Conservation (phyloP, 805 yeast genomes). For the Candida sphagnicola region DNA sequence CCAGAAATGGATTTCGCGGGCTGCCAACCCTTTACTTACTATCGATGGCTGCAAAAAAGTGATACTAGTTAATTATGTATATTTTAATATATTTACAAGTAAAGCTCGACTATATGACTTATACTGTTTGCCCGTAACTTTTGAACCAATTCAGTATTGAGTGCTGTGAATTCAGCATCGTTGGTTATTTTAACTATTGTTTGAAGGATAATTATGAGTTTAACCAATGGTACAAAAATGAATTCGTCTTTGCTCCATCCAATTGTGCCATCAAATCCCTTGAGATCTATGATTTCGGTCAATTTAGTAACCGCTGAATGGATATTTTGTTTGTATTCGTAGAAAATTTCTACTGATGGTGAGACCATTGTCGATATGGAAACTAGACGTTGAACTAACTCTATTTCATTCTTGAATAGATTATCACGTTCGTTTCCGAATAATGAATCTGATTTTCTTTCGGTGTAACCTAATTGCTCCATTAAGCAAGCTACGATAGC, state of each 20-base stretch:
- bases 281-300: background rate
- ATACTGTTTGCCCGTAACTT: background rate
- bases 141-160: background rate
- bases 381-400: background rate
- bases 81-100: background rate
- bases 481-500: background rate
- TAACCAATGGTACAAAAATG: conserved; percentile 6
- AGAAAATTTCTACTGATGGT: background rate
- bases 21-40: background rate
- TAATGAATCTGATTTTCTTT: conserved; percentile 22
- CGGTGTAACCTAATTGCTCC: conserved; percentile 1
- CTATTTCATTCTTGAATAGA: conserved; percentile 50
- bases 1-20: too few relatives aligned
- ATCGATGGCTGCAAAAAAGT: background rate
- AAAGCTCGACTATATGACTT: background rate
- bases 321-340: background rate
- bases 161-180: background rate
- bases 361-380: background rate
- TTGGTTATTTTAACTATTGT: background rate
- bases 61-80: too few relatives aligned
- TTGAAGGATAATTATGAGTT: conserved; percentile 4
- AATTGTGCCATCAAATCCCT: conserved; percentile 7
- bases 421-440: conserved; percentile 70
- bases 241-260: conserved; percentile 14
- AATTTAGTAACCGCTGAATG: background rate